Evolutionary conservation across 139 green algal genomes (phyloP).

Genomic region (Volvox africanus): DNA sequence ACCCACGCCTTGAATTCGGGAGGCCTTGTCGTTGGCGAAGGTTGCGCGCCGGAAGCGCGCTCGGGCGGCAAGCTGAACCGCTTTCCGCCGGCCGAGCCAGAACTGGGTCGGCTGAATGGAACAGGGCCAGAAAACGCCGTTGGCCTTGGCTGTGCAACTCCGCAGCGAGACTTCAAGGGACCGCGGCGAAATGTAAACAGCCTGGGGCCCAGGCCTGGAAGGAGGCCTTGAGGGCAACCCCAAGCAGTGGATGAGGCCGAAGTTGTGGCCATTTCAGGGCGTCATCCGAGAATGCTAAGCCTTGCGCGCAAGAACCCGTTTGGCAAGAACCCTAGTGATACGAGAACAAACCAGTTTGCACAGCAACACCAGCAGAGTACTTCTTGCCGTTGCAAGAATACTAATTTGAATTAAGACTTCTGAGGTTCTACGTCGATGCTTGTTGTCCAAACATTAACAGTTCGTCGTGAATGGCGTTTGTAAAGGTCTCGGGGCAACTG

Average conservation of each 20-base stretch:
- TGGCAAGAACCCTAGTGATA: too few species aligned
- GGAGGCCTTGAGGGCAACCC: background rate
- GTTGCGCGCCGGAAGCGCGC: background rate
- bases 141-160: background rate
- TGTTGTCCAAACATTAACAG: too few species aligned
- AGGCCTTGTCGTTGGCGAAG: background rate
- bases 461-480: too few species aligned
- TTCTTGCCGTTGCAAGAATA: too few species aligned
- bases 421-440: too few species aligned
- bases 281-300: background rate
- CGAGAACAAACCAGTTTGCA: too few species aligned
- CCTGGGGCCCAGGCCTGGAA: background rate
- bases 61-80: background rate
- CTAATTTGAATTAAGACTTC: too few species aligned
- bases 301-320: too few species aligned
- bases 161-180: background rate
- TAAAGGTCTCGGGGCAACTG: too few species aligned
- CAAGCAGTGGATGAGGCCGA: background rate
- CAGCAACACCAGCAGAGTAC: too few species aligned
- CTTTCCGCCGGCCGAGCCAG: background rate
- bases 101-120: background rate
- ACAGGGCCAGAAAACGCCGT: background rate
- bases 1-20: slow-evolving; percentile 23
- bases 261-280: background rate
- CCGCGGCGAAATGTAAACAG: slow-evolving; percentile 21